Evolutionary conservation across 805 yeast genomes (phyloP), one percentile per base, ranked within the genome.

Genomic region (Lipomyces spencermartinsiae): DNA sequence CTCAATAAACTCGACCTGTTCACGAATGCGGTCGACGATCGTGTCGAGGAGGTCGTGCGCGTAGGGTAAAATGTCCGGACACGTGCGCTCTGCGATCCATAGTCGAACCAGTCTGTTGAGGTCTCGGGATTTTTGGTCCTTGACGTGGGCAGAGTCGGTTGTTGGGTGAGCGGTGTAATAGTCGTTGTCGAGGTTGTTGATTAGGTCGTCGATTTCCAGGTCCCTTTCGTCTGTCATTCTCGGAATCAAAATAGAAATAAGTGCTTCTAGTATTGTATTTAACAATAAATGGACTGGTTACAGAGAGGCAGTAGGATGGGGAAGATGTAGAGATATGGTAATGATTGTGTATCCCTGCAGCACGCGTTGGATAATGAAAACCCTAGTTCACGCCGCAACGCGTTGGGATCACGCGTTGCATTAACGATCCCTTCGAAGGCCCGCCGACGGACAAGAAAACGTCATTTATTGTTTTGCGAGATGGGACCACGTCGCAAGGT

Each of bases 21-120:
- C 81, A 64, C 90, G 85, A 35, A 93, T 80, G 70, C 91, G 83
- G 0, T 77, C 79, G 66, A 92, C 77, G 29, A 91, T 83, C 49
- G 87, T 77, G 3, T 83, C 84, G 73, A 95, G 78, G 49, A 93
- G 80, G 2, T 79, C 82, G 16, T 83, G 83, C 67, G 92, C 88
- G 76, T 90, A 94, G 1, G 89, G 91, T 58, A 94, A 80, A n/a
- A 95, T 79, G 67, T 92, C 97, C 0, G 98, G 98, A 0, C 95
- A 82, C 83, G 87, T 87, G 64, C 97, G 83, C 76, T 95, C 99
- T 62, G 89, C 85, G 37, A 90, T 80, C 98, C 97, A 94, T 1
- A 87, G 86, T 35, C 82, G 83, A 29, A 85, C 82, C 57, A 93
- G 80, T 39, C 77, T 77, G 46, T 78, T 75, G 35, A 83, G 76